phyloP scores from a whole-genome alignment of 352 stramenopile genomes.

The Pythium pyrilobum region DNA sequence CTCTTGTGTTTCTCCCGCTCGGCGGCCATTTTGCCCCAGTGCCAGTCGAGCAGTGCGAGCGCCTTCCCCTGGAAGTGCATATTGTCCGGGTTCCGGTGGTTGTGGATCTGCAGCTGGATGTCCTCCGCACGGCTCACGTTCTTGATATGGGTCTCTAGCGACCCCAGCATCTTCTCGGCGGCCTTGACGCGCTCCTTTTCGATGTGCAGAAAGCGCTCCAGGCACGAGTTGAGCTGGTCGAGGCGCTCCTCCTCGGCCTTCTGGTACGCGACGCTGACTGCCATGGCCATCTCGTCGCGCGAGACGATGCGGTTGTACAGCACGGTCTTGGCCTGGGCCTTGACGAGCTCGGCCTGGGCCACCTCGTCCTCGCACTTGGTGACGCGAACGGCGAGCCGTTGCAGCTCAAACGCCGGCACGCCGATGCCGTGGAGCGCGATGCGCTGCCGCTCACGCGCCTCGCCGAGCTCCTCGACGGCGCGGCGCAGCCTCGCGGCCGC shows the following conservation, averaged over 20 bases:
- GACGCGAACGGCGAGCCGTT: conserved; percentile 58
- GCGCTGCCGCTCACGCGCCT: conserved; percentile 56
- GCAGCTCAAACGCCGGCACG: conserved; percentile 77
- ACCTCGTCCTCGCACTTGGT: conserved; percentile 58
- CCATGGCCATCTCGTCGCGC: conserved; percentile 88
- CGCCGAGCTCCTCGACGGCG: conserved; percentile 35
- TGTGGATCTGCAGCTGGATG: conserved; percentile 83
- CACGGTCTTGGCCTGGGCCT: conserved; percentile 62
- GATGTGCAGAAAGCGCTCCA: conserved; percentile 67
- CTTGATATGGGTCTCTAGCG: conserved; percentile 52
- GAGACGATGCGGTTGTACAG: conserved; percentile 78
- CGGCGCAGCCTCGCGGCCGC: conserved; percentile 30
- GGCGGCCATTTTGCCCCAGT: conserved; percentile 56
- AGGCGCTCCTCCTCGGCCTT: conserved; percentile 78
- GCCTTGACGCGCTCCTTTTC: conserved; percentile 70
- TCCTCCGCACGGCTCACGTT: conserved; percentile 68
- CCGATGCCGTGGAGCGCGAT: conserved; percentile 72
- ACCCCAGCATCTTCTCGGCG: conserved; percentile 48
- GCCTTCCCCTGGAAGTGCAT: conserved; percentile 87
- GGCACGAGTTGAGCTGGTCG: conserved; percentile 66
- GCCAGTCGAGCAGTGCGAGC: conserved; percentile 80
- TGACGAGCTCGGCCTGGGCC: conserved; percentile 45
- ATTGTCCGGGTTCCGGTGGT: conserved; percentile 77
- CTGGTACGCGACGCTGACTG: conserved; percentile 82
- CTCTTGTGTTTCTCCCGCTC: conserved; percentile 20